phyloP scores from a whole-genome alignment of 176 grass and related monocot species.

The Oryza meridionalis region DNA sequence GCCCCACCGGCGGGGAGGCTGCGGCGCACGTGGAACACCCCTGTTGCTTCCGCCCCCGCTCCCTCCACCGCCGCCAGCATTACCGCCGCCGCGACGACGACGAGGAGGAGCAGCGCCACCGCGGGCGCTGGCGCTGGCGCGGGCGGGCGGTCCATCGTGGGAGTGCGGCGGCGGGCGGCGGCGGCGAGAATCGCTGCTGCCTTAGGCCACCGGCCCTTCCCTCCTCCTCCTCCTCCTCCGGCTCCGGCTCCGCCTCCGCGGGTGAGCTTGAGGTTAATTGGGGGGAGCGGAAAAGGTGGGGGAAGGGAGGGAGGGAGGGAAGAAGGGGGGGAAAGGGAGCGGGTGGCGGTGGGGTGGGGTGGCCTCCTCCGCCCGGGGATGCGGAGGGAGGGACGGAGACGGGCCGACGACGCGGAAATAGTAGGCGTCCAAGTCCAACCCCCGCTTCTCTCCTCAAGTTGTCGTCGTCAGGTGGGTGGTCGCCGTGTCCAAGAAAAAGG shows the following conservation, averaged over 20 bases:
- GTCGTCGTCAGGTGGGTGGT: too few species aligned
- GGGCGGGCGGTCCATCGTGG: conserved; percentile 15
- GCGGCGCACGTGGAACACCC: conserved; percentile 55
- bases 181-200: too few species aligned
- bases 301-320: not conserved
- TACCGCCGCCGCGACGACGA: not conserved
- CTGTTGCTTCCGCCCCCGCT: not conserved
- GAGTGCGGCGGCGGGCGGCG: too few species aligned
- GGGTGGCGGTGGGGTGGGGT: too few species aligned
- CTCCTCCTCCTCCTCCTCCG: not conserved
- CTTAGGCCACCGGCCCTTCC: not conserved
- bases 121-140: not conserved
- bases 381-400: too few species aligned
- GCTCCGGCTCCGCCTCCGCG: not conserved
- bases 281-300: not conserved
- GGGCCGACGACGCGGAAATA: not conserved
- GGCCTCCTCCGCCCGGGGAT: too few species aligned
- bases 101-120: conserved; percentile 18
- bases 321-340: not conserved
- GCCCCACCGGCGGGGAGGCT: conserved; percentile 7
- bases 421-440: not conserved
- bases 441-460: too few species aligned
- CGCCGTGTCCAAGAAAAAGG: too few species aligned
- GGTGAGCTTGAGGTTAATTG: conserved; percentile 9
- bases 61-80: not conserved